phyloP scores from a whole-genome alignment of 805 yeast genomes.

The Barnettozyma wickerhamii region DNA sequence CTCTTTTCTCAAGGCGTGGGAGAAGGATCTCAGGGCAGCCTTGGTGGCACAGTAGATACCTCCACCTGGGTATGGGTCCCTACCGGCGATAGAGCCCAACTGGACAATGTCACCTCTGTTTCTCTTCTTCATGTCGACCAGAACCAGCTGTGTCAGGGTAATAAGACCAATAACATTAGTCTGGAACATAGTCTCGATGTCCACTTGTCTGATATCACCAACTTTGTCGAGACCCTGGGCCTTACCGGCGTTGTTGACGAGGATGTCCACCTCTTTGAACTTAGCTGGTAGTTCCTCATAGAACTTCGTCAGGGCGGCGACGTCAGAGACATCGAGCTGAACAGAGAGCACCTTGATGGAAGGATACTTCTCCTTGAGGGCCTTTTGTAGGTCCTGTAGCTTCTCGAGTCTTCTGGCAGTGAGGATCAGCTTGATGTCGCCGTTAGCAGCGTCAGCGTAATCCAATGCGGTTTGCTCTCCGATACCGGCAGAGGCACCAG shows the following conservation, averaged over 20 bases:
- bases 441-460: constrained; percentile 71
- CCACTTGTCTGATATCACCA: constrained; percentile 62
- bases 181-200: constrained; percentile 72
- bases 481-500: constrained; percentile 98
- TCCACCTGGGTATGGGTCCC: constrained; percentile 79
- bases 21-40: constrained; percentile 69
- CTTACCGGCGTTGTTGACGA: constrained; percentile 71
- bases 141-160: constrained; percentile 71
- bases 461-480: constrained; percentile 91
- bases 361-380: constrained; percentile 44
- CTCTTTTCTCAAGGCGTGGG: constrained; percentile 71
- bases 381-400: constrained; percentile 43
- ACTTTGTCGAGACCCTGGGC: constrained; percentile 79
- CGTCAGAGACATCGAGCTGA: constrained; percentile 54
- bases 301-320: constrained; percentile 47
- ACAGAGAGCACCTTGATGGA: constrained; percentile 40
- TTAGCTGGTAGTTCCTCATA: constrained; percentile 50
- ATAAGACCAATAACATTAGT: constrained; percentile 89
- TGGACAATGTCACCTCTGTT: constrained; percentile 71
- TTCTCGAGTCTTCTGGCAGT: constrained; percentile 76
- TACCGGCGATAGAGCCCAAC: constrained; percentile 77
- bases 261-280: constrained; percentile 57
- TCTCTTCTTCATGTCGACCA: constrained; percentile 66
- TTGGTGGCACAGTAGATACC: constrained; percentile 75
- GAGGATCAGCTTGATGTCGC: constrained; percentile 63